Evolutionary conservation across 345 rosid genomes (phyloP).

Genomic region (Gossypium thurberi): DNA sequence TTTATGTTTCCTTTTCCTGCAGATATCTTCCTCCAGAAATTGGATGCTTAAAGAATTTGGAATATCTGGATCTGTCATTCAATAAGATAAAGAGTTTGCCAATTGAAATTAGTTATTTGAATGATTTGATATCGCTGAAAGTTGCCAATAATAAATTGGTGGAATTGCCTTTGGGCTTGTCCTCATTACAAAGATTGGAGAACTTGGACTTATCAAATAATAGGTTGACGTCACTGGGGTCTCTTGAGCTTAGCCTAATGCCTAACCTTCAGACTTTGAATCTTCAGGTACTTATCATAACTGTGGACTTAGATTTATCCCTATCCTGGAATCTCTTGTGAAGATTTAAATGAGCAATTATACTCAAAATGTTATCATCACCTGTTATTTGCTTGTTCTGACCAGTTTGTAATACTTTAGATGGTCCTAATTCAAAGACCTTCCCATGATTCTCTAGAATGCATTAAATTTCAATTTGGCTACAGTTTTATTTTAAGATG

Average conservation of each 20-base stretch:
- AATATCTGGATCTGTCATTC: constrained; percentile 85
- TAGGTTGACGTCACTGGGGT: constrained; percentile 64
- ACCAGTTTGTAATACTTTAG: neutral
- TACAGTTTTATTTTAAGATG: neutral
- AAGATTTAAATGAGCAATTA: neutral
- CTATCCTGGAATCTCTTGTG: neutral
- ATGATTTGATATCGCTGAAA: constrained; percentile 60
- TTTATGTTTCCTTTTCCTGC: constrained; percentile 26
- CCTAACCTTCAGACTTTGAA: constrained; percentile 56
- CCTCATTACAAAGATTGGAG: constrained; percentile 65
- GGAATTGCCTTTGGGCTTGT: constrained; percentile 55
- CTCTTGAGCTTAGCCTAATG: constrained; percentile 67
- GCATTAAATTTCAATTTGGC: neutral
- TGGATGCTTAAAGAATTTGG: constrained; percentile 71
- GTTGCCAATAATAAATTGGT: constrained; percentile 78
- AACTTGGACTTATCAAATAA: constrained; percentile 77
- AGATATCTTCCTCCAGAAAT: constrained; percentile 95
- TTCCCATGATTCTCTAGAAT: neutral
- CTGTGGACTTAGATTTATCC: neutral
- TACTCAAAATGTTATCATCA: neutral
- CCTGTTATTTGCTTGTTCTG: neutral
- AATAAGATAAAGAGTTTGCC: constrained; percentile 87
- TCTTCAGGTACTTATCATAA: constrained; percentile 59
- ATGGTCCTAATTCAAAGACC: neutral
- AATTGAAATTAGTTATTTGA: constrained; percentile 58